phyloP scores from a whole-genome alignment of 495 filamentous ascomycete species.

The Penicillium crystallinum region DNA sequence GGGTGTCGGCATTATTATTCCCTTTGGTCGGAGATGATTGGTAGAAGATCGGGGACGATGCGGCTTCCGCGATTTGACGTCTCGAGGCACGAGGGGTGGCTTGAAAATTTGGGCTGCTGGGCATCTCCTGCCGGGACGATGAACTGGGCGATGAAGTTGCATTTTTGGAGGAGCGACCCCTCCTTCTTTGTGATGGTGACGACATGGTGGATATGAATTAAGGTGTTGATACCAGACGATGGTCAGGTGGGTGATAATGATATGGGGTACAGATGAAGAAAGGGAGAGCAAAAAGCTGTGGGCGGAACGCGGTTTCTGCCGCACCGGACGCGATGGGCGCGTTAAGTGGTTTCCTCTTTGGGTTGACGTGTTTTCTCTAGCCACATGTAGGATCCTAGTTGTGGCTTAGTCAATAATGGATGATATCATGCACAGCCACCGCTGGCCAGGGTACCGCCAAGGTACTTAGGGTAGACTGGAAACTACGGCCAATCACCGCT shows the following conservation, averaged over 20 bases:
- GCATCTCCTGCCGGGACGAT: constrained; percentile 36
- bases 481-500: constrained; percentile 3
- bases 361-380: constrained; percentile 17
- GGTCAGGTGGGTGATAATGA: constrained; percentile 7
- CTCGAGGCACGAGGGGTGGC: constrained; percentile 44
- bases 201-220: constrained; percentile 35
- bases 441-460: no score
- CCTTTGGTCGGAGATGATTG: constrained; percentile 67
- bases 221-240: constrained; percentile 4
- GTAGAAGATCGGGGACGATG: constrained; percentile 68
- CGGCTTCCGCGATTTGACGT: constrained; percentile 32
- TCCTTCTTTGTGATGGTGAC: constrained; percentile 41
- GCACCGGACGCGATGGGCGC: constrained; percentile 26
- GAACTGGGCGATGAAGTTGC: constrained; percentile 39
- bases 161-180: constrained; percentile 40
- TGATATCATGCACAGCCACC: background rate
- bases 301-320: constrained; percentile 24
- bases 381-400: background rate
- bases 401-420: background rate
- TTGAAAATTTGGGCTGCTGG: constrained; percentile 38
- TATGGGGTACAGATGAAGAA: constrained; percentile 12
- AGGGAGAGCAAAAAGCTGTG: constrained; percentile 22
- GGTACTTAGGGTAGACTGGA: no score
- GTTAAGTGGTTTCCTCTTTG: constrained; percentile 39
- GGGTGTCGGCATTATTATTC: constrained; percentile 51